These are phyloP conservation scores for Plasmodium gonderi DNA, from an alignment of 169 alveolate genomes.

Conservation along the genomic window DNA sequence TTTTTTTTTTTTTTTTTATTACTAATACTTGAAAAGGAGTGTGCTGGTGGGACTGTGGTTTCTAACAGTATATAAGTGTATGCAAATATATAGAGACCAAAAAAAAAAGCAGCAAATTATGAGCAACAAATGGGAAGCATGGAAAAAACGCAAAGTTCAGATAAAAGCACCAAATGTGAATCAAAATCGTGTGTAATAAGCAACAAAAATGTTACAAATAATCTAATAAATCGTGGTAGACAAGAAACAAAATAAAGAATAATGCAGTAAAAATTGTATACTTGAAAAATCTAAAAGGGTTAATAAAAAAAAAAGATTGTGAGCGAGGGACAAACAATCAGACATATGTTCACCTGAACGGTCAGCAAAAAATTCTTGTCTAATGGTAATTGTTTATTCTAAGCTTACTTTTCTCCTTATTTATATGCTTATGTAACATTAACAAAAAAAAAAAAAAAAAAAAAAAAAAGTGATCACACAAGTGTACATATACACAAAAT, in stretches of 20 bases:
- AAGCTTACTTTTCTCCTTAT: background rate
- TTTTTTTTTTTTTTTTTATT: background rate
- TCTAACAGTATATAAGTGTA: background rate
- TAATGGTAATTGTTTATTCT: background rate
- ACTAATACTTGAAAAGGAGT: too few relatives aligned
- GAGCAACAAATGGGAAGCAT: background rate
- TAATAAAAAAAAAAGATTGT: background rate
- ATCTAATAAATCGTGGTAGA: background rate
- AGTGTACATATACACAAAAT: background rate
- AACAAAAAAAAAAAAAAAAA: slow-evolving; percentile 9
- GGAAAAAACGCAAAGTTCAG: background rate
- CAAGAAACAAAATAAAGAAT: background rate
- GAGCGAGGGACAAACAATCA: background rate
- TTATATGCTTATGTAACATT: background rate
- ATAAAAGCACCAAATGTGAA: background rate
- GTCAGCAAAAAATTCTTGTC: slow-evolving; percentile 1
- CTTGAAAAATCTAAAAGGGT: background rate
- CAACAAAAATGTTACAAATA: background rate
- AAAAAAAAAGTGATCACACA: slow-evolving; percentile 4
- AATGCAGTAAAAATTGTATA: background rate
- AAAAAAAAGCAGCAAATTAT: background rate
- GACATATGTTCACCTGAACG: background rate
- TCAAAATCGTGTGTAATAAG: background rate
- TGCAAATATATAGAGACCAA: background rate
- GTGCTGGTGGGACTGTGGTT: too few relatives aligned